Conservation (phyloP, 1,284 basidiomycete species). For the Ceratobasidium sp. region DNA sequence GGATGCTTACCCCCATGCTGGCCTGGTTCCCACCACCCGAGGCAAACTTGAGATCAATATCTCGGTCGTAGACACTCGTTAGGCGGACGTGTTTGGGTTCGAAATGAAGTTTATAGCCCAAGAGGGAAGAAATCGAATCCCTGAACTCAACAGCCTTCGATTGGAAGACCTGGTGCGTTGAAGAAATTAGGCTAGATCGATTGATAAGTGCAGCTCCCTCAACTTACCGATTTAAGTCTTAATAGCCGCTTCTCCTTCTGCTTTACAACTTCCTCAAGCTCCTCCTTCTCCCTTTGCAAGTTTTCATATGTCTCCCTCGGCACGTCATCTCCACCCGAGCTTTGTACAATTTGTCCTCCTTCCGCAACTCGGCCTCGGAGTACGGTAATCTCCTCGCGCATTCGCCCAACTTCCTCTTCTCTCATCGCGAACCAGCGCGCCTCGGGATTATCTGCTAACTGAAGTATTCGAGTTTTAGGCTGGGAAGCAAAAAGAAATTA, state of each 20-base stretch:
- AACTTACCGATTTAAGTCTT: slow-evolving; percentile 75
- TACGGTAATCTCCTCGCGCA: slow-evolving; percentile 74
- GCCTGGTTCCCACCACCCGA: slow-evolving; percentile 43
- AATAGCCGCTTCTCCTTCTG: slow-evolving; percentile 83
- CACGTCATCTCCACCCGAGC: slow-evolving; percentile 62
- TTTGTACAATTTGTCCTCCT: slow-evolving; percentile 33
- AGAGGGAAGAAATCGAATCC: slow-evolving; percentile 81
- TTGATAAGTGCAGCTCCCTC: too few species aligned
- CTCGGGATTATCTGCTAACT: slow-evolving; percentile 81
- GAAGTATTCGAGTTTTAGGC: slow-evolving; percentile 72
- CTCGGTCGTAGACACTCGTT: slow-evolving; percentile 80
- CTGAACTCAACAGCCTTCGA: slow-evolving; percentile 86
- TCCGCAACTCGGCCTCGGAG: slow-evolving; percentile 66
- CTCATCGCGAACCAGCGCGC: slow-evolving; percentile 63
- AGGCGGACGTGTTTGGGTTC: slow-evolving; percentile 87
- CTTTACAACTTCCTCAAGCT: slow-evolving; percentile 71
- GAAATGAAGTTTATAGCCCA: slow-evolving; percentile 88
- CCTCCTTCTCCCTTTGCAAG: slow-evolving; percentile 71
- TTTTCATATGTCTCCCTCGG: slow-evolving; percentile 80
- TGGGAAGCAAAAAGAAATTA: slow-evolving; percentile 67
- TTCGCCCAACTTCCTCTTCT: slow-evolving; percentile 68
- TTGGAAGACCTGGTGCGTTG: slow-evolving; percentile 68
- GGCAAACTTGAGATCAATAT: slow-evolving; percentile 41
- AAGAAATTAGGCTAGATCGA: too few species aligned
- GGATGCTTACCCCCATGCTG: slow-evolving; percentile 32